phyloP scores from a whole-genome alignment of 257 asterid genomes.

The Solanum bulbocastanum region DNA sequence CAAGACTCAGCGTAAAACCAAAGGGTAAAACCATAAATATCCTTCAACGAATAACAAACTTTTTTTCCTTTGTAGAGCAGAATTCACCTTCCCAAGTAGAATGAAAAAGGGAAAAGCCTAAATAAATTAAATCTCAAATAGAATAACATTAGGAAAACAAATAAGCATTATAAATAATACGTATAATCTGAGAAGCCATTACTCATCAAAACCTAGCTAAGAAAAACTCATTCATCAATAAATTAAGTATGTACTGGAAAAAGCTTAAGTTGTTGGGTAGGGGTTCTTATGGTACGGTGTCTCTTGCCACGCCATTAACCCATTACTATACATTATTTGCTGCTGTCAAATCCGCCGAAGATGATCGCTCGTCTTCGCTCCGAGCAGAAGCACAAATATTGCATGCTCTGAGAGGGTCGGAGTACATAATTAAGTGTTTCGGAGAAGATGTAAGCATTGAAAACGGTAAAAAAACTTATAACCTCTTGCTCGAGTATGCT shows the following conservation, averaged over 20 bases:
- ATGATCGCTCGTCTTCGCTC: neutral
- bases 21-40: no score
- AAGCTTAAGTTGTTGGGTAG: neutral
- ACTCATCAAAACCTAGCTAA: neutral
- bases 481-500: constrained; percentile 1
- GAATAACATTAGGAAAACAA: neutral
- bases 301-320: neutral
- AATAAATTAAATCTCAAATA: neutral
- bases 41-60: neutral
- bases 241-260: neutral
- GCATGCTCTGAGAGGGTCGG: neutral
- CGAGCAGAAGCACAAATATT: neutral
- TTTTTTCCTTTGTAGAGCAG: neutral
- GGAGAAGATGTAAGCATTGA: neutral
- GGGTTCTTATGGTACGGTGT: neutral
- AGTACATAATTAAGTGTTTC: neutral
- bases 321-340: neutral
- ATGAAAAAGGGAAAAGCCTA: neutral
- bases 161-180: neutral
- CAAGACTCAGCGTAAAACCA: no score
- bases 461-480: neutral
- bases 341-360: neutral
- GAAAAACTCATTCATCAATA: neutral
- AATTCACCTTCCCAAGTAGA: neutral
- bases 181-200: neutral